Percentiles rank a stretch among this genome's conserved stretches.
phyloP scores from a whole-genome alignment of 2,329 filamentous ascomycete genomes.

The Coniochaeta prunicola region DNA sequence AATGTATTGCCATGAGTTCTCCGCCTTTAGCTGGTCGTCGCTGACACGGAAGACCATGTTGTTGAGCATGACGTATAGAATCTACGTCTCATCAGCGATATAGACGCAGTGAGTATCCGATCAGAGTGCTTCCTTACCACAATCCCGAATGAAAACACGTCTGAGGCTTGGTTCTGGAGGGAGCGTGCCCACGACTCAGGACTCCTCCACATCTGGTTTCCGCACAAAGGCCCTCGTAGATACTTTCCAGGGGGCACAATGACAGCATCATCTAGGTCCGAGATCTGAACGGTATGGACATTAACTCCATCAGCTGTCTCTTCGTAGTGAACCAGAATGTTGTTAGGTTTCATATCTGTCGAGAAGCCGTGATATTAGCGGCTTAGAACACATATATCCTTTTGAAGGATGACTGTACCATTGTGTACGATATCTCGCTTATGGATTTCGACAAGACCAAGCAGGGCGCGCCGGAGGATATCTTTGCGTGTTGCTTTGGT shows the following conservation, averaged over 20 bases:
- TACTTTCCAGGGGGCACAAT: constrained; percentile 16
- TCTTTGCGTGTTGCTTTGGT: not conserved
- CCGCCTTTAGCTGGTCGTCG: constrained; percentile 13
- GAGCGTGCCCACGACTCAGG: constrained; percentile 24
- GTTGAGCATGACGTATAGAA: constrained; percentile 21
- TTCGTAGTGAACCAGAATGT: constrained; percentile 23
- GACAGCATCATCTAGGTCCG: constrained; percentile 23
- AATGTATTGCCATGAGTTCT: constrained; percentile 16
- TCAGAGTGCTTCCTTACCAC: constrained; percentile 14
- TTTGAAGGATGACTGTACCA: constrained; percentile 13
- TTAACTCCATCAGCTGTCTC: constrained; percentile 9
- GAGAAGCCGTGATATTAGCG: no score
- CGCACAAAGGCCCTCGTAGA: constrained; percentile 15
- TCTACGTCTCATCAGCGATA: not conserved
- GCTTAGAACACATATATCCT: no score
- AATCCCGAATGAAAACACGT: constrained; percentile 26
- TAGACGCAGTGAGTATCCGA: no score
- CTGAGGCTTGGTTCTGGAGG: constrained; percentile 20
- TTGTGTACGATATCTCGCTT: constrained; percentile 23
- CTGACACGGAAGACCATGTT: constrained; percentile 19
- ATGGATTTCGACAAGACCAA: constrained; percentile 23
- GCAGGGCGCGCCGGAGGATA: constrained; percentile 6
- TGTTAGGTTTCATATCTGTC: constrained; percentile 27
- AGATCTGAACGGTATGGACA: constrained; percentile 19
- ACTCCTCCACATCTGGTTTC: constrained; percentile 26